A percentile compares a stretch with the other conserved stretches of the same genome.
phyloP scores from a whole-genome alignment of 192 early-diverging fungal genomes.

The Rhizophagus clarus region DNA sequence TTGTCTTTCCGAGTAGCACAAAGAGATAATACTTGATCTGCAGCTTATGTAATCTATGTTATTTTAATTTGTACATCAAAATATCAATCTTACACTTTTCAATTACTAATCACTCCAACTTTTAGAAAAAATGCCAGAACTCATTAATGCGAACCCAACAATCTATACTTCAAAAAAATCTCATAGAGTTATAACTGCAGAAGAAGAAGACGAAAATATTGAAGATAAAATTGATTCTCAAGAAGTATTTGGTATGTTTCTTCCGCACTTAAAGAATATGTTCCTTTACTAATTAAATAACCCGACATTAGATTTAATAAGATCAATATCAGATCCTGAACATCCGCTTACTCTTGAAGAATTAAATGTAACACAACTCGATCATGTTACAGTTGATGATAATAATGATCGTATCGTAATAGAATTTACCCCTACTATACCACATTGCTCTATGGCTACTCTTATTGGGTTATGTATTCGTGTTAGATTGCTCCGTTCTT shows the following conservation, averaged over 20 bases:
- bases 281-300: too few relatives aligned
- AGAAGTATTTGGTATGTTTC: slow-evolving; percentile 79
- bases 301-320: slow-evolving; percentile 71
- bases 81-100: too few relatives aligned
- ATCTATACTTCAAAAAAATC: slow-evolving; percentile 63
- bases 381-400: slow-evolving; percentile 83
- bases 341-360: slow-evolving; percentile 98
- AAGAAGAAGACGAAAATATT: slow-evolving; percentile 74
- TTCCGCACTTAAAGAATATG: neutral
- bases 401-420: slow-evolving; percentile 68
- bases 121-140: neutral
- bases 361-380: slow-evolving; percentile 88
- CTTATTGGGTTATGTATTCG: slow-evolving; percentile 97
- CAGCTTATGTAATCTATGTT: too few relatives aligned
- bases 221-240: slow-evolving; percentile 79
- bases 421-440: slow-evolving; percentile 96
- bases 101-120: too few relatives aligned
- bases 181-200: slow-evolving; percentile 44
- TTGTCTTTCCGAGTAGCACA: too few relatives aligned
- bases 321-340: slow-evolving; percentile 97
- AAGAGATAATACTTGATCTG: too few relatives aligned
- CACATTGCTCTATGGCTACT: slow-evolving; percentile 99
- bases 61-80: too few relatives aligned
- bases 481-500: slow-evolving; percentile 81
- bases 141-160: slow-evolving; percentile 77